Evolutionary conservation across 2,329 filamentous ascomycete genomes (phyloP).

Genomic region (Chalara sp.): DNA sequence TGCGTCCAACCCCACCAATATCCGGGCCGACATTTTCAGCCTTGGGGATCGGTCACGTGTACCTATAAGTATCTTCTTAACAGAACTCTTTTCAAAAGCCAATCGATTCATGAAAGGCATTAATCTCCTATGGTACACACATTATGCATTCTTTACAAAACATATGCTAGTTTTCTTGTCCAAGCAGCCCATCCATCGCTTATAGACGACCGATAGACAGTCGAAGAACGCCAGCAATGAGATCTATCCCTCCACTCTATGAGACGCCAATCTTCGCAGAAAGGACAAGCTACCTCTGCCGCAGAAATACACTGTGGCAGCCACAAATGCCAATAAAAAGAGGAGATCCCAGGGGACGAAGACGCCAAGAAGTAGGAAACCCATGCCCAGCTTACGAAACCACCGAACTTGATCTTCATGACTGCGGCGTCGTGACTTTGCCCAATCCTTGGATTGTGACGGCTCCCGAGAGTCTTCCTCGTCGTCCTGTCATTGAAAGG

Average conservation of each 20-base stretch:
- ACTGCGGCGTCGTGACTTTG: slow-evolving; percentile 4
- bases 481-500: slow-evolving; percentile 43
- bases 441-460: not conserved
- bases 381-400: slow-evolving; percentile 23
- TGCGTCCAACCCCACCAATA: no score
- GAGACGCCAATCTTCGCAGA: slow-evolving; percentile 16
- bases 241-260: slow-evolving; percentile 23
- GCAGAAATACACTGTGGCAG: slow-evolving; percentile 21
- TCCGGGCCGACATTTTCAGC: no score
- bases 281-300: slow-evolving; percentile 17
- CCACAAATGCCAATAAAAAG: slow-evolving; percentile 16
- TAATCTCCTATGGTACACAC: no score
- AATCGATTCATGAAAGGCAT: no score
- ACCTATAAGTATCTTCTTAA: no score
- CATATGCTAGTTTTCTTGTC: no score
- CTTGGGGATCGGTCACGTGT: no score
- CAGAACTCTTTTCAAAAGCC: no score
- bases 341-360: slow-evolving; percentile 26
- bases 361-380: slow-evolving; percentile 22
- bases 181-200: no score
- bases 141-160: no score
- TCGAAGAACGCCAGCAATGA: slow-evolving; percentile 18
- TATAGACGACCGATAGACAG: not conserved
- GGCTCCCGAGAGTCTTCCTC: slow-evolving; percentile 7
- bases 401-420: slow-evolving; percentile 14